These are phyloP conservation scores for Primulina huaijiensis DNA, from an alignment of 257 asterid genomes.

Conservation along the genomic window DNA sequence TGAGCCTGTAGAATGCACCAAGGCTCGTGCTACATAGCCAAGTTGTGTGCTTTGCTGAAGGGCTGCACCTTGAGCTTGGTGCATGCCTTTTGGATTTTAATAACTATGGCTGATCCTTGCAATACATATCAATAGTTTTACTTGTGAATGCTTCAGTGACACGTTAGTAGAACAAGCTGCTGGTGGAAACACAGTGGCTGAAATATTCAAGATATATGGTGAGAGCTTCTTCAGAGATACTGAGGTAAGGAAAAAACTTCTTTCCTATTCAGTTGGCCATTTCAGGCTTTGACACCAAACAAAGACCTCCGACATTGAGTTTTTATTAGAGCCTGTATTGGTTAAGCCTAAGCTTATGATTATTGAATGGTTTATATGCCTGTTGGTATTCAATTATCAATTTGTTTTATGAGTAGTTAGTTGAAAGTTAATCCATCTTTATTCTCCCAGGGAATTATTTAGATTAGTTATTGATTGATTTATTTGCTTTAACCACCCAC, in stretches of 20 bases:
- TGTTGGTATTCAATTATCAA: neutral
- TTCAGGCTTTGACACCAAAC: neutral
- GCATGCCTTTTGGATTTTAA: neutral
- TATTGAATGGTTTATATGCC: neutral
- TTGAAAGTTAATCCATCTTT: neutral
- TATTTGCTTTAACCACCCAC: neutral
- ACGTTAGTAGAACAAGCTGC: slow-evolving; percentile 63
- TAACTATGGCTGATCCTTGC: neutral
- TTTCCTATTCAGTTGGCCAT: neutral
- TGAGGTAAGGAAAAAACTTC: slow-evolving; percentile 46
- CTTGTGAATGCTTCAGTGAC: slow-evolving; percentile 56
- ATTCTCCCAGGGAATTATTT: neutral
- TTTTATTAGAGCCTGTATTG: neutral
- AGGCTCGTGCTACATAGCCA: neutral
- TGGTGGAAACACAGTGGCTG: slow-evolving; percentile 66
- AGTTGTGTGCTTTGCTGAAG: neutral
- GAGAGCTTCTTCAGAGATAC: slow-evolving; percentile 75
- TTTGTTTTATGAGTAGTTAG: neutral
- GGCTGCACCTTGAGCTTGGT: neutral
- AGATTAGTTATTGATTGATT: neutral
- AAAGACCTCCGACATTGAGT: neutral
- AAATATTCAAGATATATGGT: slow-evolving; percentile 64
- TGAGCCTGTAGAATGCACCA: neutral
- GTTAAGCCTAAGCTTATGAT: neutral
- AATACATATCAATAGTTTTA: neutral